Percentiles rank a stretch among this genome's conserved stretches.
phyloP scores from a whole-genome alignment of 148 eudicot genomes.

The Chenopodium berlandieri region DNA sequence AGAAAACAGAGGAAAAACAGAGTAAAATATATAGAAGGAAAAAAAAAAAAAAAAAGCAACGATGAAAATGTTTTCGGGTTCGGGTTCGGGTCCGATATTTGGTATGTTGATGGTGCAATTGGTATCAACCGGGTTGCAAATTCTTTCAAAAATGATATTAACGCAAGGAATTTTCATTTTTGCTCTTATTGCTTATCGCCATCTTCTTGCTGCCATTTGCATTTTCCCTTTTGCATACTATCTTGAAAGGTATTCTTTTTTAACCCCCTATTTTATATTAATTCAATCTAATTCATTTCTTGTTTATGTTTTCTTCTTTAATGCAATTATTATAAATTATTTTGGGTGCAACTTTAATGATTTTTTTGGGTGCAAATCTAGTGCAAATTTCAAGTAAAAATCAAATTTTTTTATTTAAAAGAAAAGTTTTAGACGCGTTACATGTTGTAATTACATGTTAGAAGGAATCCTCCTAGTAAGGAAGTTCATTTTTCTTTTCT shows the following conservation, averaged over 20 bases:
- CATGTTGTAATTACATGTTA: no score
- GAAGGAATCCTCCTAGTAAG: no score
- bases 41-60: background rate
- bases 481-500: no score
- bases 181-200: constrained; percentile 57
- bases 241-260: constrained; percentile 44
- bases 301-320: no score
- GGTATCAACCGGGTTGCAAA: constrained; percentile 44
- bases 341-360: no score
- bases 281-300: no score
- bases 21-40: background rate
- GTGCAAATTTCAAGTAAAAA: no score
- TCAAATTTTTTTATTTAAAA: no score
- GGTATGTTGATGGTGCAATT: constrained; percentile 60
- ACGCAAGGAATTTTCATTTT: constrained; percentile 47
- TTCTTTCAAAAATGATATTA: constrained; percentile 44
- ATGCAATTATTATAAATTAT: no score
- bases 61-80: constrained; percentile 23
- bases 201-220: constrained; percentile 48
- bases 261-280: no score
- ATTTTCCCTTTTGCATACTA: constrained; percentile 55
- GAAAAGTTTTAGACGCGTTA: no score
- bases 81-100: constrained; percentile 30
- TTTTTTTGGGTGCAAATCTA: no score
- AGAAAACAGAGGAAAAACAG: background rate